Conservation (phyloP, 2,329 filamentous ascomycete genomes). For the Cytospora chrysosperma region DNA sequence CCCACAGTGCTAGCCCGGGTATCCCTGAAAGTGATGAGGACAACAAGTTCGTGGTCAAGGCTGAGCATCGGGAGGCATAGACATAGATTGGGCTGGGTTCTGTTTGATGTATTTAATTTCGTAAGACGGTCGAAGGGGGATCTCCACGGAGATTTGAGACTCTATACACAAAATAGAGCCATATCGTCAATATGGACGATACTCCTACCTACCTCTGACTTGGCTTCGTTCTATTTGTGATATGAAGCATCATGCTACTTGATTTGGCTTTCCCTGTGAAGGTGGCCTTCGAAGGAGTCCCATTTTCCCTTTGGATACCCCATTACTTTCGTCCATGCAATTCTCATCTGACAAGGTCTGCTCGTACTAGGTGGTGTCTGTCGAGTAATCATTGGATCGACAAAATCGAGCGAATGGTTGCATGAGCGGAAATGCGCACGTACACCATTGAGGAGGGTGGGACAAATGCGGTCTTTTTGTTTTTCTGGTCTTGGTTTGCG, state of each 20-base stretch:
- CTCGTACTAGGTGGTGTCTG: too few relatives aligned
- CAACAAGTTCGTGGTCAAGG: slow-evolving; percentile 15
- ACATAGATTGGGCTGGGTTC: neutral
- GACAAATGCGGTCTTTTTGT: neutral
- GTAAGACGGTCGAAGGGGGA: neutral
- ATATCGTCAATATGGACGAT: neutral
- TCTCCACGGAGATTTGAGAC: neutral
- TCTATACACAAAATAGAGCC: neutral
- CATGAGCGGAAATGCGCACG: neutral
- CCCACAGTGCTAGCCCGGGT: slow-evolving; percentile 1
- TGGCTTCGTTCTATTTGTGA: neutral
- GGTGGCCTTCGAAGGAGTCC: too few relatives aligned
- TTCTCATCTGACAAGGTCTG: too few relatives aligned
- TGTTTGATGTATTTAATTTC: neutral
- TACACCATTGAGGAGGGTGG: neutral
- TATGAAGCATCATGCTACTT: neutral
- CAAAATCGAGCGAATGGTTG: neutral
- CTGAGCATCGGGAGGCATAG: slow-evolving; percentile 18
- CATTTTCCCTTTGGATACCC: too few relatives aligned
- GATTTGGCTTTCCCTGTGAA: neutral
- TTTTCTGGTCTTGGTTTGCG: too few relatives aligned
- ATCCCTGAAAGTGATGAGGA: slow-evolving; percentile 3
- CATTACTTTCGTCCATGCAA: too few relatives aligned
- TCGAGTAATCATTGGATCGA: neutral
- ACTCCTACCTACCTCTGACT: neutral